These are phyloP conservation scores for Didymellaceae sp. DNA, from an alignment of 2,329 filamentous ascomycete species.

Conservation along the genomic window DNA sequence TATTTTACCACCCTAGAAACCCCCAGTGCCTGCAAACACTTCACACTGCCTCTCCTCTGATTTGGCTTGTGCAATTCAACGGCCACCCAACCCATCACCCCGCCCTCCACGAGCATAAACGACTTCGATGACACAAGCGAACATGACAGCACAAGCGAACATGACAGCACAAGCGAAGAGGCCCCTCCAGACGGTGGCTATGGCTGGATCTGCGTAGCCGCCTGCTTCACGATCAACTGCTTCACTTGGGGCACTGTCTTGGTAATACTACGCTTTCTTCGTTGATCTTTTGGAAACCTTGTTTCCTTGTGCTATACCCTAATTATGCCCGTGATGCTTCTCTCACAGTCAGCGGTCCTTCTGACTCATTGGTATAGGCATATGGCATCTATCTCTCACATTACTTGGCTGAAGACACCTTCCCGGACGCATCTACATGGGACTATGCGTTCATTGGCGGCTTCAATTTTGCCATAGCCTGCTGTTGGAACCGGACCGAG, in stretches of 20 bases:
- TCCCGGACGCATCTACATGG: slow-evolving; percentile 42
- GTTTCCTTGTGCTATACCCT: background rate
- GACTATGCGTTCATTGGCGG: slow-evolving; percentile 53
- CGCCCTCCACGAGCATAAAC: background rate
- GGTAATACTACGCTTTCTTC: slow-evolving; percentile 10
- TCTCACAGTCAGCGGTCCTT: background rate
- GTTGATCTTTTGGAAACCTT: background rate
- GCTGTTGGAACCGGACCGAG: too few species aligned
- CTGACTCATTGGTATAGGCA: slow-evolving; percentile 14
- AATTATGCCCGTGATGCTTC: background rate
- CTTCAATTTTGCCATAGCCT: slow-evolving; percentile 45
- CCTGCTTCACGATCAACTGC: slow-evolving; percentile 19
- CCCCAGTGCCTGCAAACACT: background rate
- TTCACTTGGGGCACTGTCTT: slow-evolving; percentile 30
- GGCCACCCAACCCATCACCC: slow-evolving; percentile 1
- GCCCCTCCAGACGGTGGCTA: slow-evolving; percentile 25
- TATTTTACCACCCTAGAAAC: slow-evolving; percentile 1
- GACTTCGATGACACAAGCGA: slow-evolving; percentile 1
- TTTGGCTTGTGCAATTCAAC: background rate
- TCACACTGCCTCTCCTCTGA: too few species aligned
- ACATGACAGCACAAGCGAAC: too few species aligned
- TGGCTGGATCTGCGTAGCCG: slow-evolving; percentile 25
- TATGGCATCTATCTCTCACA: slow-evolving; percentile 55
- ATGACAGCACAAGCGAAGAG: slow-evolving; percentile 1
- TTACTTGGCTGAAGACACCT: slow-evolving; percentile 47